Base-by-base conservation (phyloP, 73 alveolate genomes). In the Paramecium bursaria region DNA sequence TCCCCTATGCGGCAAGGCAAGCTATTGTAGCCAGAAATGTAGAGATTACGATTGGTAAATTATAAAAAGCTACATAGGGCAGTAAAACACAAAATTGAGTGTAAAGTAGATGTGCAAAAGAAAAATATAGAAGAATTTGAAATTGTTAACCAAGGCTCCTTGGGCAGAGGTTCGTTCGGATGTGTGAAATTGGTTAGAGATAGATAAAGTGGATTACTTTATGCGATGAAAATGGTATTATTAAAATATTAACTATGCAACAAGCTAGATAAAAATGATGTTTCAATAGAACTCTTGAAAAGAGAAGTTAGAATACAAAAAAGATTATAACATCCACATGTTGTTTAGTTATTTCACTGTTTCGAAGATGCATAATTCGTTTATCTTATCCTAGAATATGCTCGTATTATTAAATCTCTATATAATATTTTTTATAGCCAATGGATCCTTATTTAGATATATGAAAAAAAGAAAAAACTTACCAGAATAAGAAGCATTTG, bases 241-340 rank as follows among this genome's bases (percentile, higher is more conserved):
- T 75, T 21, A 50, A 31, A 48, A 26, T 23, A 11, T 10, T 57
- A 29, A 26, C 17, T 57, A 1, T 17, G 31, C 39, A 39, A 7
- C 11, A 39, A 57, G 76, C 26, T 57, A 25, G 76, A 57, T 29
- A 57, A 57, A n/a, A 7, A 22, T 25, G 76, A 57, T 57, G 22
- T 57, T 27, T 57, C 88, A 2, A 75, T 75, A 21, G 88, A 75
- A 30, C 48, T 50, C 46, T 31, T 75, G 46, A 75, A 46, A 42
- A 86, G 98, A 29, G 99, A 95, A 88, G 91, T 95, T 17, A 92
- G 95, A 85, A 95, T 95, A 50, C 88, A 94, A 97, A 94, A 95
- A 86, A 91, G 74, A 85, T 76, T 95, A 50, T 85, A 95, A 61
- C 98, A 95, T 87, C 97, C 97, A 2, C 90, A 95, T 88, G 88